These are phyloP conservation scores for Terfezia boudieri DNA, from an alignment of 495 filamentous ascomycete species.

Conservation along the genomic window DNA sequence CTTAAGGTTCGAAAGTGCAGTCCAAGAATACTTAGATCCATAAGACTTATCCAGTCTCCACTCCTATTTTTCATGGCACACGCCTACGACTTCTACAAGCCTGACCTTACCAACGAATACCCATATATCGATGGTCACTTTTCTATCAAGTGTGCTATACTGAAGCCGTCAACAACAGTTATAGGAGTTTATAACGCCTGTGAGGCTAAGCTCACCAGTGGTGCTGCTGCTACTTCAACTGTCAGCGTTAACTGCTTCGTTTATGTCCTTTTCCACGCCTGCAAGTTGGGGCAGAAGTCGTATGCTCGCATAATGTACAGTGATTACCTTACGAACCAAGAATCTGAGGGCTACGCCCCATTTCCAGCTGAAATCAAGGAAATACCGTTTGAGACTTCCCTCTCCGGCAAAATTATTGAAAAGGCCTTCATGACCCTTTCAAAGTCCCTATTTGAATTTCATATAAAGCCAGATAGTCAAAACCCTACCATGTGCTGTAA, in stretches of 20 bases:
- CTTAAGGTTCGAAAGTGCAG: too few relatives aligned
- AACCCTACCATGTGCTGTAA: constrained; percentile 91
- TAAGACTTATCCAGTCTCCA: too few relatives aligned
- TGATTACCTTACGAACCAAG: constrained; percentile 66
- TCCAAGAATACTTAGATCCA: too few relatives aligned
- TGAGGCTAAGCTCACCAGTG: constrained; percentile 38
- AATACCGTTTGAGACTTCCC: constrained; percentile 61
- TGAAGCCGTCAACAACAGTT: constrained; percentile 83
- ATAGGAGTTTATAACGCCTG: constrained; percentile 84
- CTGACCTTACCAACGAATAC: constrained; percentile 93
- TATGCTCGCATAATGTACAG: constrained; percentile 93
- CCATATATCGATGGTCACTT: constrained; percentile 91
- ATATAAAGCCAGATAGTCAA: constrained; percentile 63
- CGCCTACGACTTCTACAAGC: constrained; percentile 98
- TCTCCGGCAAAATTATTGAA: constrained; percentile 84
- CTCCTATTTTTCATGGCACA: constrained; percentile 37
- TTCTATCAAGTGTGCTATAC: constrained; percentile 90
- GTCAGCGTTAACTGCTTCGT: constrained; percentile 70
- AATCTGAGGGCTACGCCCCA: constrained; percentile 55
- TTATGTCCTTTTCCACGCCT: constrained; percentile 87
- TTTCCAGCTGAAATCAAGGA: constrained; percentile 70
- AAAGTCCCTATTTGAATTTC: constrained; percentile 86
- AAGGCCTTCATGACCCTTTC: constrained; percentile 88
- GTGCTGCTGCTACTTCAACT: constrained; percentile 33
- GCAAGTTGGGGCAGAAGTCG: constrained; percentile 91